Conservation (phyloP, 192 early-diverging fungal genomes). For the Phlyctochytrium planicorne region DNA sequence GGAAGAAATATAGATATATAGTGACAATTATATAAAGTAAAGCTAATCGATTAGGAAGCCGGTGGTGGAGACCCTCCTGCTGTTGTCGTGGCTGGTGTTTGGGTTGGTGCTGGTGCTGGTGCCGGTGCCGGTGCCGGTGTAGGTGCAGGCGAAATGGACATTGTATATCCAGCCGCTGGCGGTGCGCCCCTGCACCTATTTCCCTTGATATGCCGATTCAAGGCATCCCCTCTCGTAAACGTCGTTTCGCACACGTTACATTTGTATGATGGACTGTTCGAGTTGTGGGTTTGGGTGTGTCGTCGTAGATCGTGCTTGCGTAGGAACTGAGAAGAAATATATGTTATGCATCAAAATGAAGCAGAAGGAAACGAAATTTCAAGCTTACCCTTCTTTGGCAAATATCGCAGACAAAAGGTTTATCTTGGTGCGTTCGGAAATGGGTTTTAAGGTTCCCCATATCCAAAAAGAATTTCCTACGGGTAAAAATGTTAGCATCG, state of each 20-base stretch:
- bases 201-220: not conserved
- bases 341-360: no score
- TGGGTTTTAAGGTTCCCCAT: not conserved
- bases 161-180: not conserved
- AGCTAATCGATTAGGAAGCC: no score
- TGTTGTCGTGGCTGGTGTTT: no score
- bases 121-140: no score
- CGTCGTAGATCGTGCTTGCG: conserved; percentile 2
- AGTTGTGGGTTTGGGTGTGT: not conserved
- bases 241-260: not conserved
- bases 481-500: not conserved
- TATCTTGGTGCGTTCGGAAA: not conserved
- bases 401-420: not conserved
- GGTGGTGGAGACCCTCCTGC: no score
- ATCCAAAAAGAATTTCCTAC: not conserved
- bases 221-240: not conserved
- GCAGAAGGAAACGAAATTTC: not conserved
- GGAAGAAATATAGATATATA: no score
- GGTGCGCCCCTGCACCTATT: not conserved
- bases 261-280: not conserved
- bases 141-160: no score
- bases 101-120: no score
- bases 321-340: no score
- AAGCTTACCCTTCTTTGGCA: not conserved
- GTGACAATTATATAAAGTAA: no score